These are phyloP conservation scores for Boletus rubroflammeus DNA, from an alignment of 768 basidiomycete species.

Conservation along the genomic window DNA sequence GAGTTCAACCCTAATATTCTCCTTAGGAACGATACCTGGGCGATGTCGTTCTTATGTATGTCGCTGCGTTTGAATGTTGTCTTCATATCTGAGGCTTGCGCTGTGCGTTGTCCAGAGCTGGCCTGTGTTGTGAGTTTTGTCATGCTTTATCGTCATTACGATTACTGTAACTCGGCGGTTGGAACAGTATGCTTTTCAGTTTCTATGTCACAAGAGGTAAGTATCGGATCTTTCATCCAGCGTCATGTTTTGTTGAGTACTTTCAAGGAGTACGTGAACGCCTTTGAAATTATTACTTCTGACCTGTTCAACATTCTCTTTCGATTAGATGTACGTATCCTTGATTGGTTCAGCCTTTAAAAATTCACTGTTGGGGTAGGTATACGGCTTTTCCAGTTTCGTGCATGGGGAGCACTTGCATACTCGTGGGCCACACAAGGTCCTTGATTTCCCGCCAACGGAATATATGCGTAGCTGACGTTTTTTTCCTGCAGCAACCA, in stretches of 20 bases:
- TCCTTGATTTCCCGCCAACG: not conserved
- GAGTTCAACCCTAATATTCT: not conserved
- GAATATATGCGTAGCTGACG: constrained; percentile 2
- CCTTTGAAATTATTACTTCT: not conserved
- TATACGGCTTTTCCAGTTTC: constrained; percentile 27
- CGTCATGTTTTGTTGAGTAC: not conserved
- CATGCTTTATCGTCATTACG: not conserved
- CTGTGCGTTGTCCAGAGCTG: constrained; percentile 7
- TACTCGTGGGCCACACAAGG: constrained; percentile 33
- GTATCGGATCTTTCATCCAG: not conserved
- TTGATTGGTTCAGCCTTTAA: not conserved
- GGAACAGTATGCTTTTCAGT: constrained; percentile 21
- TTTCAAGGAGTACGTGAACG: constrained; percentile 22
- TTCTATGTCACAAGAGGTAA: constrained; percentile 18
- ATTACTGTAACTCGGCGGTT: not conserved
- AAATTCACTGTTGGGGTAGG: constrained; percentile 13
- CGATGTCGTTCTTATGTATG: constrained; percentile 30
- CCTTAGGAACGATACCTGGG: constrained; percentile 31
- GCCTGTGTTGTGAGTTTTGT: constrained; percentile 20
- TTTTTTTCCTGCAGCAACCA: constrained; percentile 19
- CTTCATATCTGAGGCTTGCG: constrained; percentile 2
- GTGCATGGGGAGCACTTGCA: constrained; percentile 31
- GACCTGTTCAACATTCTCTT: not conserved
- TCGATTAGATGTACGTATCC: constrained; percentile 20
- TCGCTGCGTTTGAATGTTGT: not conserved